A percentile compares a stretch with the other conserved stretches of the same genome.
These are phyloP conservation scores for Fusarium anguioides DNA, from an alignment of 2,329 filamentous ascomycete species.

Conservation along the genomic window DNA sequence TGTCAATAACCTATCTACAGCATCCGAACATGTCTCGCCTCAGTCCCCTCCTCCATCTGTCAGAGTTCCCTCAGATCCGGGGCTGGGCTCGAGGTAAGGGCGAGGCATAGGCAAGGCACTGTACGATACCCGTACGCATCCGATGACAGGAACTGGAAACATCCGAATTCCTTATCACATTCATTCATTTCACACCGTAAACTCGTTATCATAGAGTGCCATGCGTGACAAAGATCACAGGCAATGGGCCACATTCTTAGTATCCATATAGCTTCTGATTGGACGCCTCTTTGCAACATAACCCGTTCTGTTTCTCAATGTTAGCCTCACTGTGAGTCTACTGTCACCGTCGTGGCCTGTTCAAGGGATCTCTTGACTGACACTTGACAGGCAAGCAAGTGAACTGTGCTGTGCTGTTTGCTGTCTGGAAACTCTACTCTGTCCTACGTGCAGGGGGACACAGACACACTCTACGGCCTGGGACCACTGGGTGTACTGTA, in stretches of 20 bases:
- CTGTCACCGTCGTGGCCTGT: constrained; percentile 33
- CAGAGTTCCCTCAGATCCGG: constrained; percentile 6
- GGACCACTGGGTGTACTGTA: constrained; percentile 38
- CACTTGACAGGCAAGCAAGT: constrained; percentile 10
- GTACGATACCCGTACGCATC: constrained; percentile 22
- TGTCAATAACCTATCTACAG: neutral
- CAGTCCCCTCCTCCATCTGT: constrained; percentile 4
- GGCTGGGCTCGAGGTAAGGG: constrained; percentile 1
- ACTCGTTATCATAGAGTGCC: constrained; percentile 16
- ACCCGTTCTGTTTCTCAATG: constrained; percentile 35
- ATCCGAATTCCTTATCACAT: constrained; percentile 1
- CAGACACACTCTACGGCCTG: constrained; percentile 10
- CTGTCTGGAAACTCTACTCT: constrained; percentile 3
- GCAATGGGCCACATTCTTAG: constrained; percentile 37
- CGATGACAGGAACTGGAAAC: constrained; percentile 20
- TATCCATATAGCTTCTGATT: constrained; percentile 27
- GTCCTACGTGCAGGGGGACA: constrained; percentile 16
- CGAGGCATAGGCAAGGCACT: constrained; percentile 6
- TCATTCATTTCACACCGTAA: constrained; percentile 24
- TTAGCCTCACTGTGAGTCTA: constrained; percentile 43
- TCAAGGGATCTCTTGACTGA: constrained; percentile 36
- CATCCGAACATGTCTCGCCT: neutral
- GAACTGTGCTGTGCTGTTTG: constrained; percentile 1
- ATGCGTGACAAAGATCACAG: constrained; percentile 36
- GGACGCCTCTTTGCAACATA: constrained; percentile 32